Evolutionary conservation across 129 eudicot species (phyloP).

Genomic region (Chrysanthemum makinoi): DNA sequence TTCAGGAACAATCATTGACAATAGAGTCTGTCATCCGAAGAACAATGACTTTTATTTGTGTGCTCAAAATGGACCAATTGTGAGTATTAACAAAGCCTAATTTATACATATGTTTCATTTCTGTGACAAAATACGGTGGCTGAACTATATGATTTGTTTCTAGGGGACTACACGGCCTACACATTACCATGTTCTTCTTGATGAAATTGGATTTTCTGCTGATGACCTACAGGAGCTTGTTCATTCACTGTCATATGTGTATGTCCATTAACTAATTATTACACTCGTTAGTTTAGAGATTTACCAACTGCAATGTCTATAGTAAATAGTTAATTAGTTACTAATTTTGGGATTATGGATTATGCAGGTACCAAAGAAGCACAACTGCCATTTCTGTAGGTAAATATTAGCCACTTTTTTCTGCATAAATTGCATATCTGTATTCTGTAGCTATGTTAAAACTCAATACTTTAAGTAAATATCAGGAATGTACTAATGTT

Average conservation of each 20-base stretch:
- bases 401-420: not conserved
- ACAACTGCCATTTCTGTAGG: conserved; percentile 73
- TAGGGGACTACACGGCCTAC: conserved; percentile 83
- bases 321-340: not conserved
- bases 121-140: not conserved
- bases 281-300: not conserved
- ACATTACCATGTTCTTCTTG: conserved; percentile 74
- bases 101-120: not conserved
- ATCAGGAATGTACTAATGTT: not conserved
- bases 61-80: conserved; percentile 83
- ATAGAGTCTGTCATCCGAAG: conserved; percentile 59
- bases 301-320: not conserved
- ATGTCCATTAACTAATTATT: conserved; percentile 13
- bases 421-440: not conserved
- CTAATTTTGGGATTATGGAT: not conserved
- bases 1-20: conserved; percentile 69
- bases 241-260: conserved; percentile 75
- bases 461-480: not conserved
- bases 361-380: conserved; percentile 69
- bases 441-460: not conserved
- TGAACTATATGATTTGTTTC: not conserved
- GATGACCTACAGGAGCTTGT: conserved; percentile 85
- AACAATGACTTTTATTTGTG: conserved; percentile 75
- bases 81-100: conserved; percentile 30
- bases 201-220: conserved; percentile 62